phyloP scores from a whole-genome alignment of 352 stramenopile genomes.

The Phytophthora hybrid region DNA sequence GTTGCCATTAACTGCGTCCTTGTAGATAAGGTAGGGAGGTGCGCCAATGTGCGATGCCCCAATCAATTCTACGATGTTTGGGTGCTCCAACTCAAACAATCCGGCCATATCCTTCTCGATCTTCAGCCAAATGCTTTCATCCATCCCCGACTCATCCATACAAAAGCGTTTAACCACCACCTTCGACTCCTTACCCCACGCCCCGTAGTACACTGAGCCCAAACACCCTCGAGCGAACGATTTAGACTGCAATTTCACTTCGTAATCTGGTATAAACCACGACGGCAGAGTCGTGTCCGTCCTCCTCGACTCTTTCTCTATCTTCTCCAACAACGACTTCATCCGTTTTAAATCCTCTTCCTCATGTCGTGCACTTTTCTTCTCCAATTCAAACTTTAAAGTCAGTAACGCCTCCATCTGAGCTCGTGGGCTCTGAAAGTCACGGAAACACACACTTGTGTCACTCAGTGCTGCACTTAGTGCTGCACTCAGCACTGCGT shows the following conservation, averaged over 20 bases:
- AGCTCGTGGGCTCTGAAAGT: slow-evolving; percentile 3
- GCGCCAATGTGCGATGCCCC: slow-evolving; percentile 12
- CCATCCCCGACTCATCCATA: neutral
- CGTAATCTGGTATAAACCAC: slow-evolving; percentile 5
- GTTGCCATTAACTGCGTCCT: neutral
- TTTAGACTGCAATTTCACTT: slow-evolving; percentile 3
- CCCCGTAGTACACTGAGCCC: neutral
- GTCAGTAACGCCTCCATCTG: slow-evolving; percentile 30
- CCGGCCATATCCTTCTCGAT: slow-evolving; percentile 10
- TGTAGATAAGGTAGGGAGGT: slow-evolving; percentile 17
- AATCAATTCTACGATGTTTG: slow-evolving; percentile 13
- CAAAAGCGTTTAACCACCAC: slow-evolving; percentile 1
- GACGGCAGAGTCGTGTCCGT: neutral
- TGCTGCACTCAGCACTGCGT: neutral
- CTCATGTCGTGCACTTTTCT: neutral
- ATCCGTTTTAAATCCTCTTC: neutral
- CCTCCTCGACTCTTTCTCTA: neutral
- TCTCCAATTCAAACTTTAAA: slow-evolving; percentile 28
- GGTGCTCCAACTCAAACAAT: slow-evolving; percentile 13
- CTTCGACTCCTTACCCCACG: neutral
- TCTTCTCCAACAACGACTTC: slow-evolving; percentile 3
- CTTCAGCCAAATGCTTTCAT: neutral
- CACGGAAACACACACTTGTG: neutral
- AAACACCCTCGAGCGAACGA: neutral
- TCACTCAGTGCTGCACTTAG: too few species aligned